phyloP scores from a whole-genome alignment of 164 flowering plant species.

The Santalum album region DNA sequence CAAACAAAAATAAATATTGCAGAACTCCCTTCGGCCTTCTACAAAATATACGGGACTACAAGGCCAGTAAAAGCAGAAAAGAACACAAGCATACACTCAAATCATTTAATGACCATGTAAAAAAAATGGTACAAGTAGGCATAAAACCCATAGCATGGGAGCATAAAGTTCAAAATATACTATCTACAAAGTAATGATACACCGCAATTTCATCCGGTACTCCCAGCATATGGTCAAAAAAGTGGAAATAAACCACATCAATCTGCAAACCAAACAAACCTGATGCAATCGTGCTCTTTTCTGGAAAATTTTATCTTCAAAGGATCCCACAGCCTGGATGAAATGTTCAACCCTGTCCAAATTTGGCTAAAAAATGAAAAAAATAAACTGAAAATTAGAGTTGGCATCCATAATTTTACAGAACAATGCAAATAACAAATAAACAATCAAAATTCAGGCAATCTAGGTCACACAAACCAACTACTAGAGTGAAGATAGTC shows the following conservation, averaged over 20 bases:
- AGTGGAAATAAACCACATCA: not conserved
- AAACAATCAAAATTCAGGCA: too few species aligned
- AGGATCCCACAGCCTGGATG: constrained; percentile 90
- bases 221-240: not conserved
- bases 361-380: constrained; percentile 54
- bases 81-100: too few species aligned
- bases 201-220: not conserved
- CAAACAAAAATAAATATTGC: too few species aligned
- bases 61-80: too few species aligned
- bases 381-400: not conserved
- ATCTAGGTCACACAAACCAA: not conserved
- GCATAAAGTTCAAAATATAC: not conserved
- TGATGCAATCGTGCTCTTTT: constrained; percentile 84
- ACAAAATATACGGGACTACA: too few species aligned
- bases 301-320: constrained; percentile 88
- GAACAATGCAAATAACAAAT: not conserved
- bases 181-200: not conserved
- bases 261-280: constrained; percentile 28
- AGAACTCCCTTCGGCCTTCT: too few species aligned
- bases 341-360: constrained; percentile 73
- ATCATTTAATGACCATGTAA: too few species aligned
- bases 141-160: too few species aligned
- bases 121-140: too few species aligned
- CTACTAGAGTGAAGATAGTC: not conserved
- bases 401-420: not conserved